phyloP scores from a whole-genome alignment of 164 flowering plant species.

The Macadamia integrifolia region DNA sequence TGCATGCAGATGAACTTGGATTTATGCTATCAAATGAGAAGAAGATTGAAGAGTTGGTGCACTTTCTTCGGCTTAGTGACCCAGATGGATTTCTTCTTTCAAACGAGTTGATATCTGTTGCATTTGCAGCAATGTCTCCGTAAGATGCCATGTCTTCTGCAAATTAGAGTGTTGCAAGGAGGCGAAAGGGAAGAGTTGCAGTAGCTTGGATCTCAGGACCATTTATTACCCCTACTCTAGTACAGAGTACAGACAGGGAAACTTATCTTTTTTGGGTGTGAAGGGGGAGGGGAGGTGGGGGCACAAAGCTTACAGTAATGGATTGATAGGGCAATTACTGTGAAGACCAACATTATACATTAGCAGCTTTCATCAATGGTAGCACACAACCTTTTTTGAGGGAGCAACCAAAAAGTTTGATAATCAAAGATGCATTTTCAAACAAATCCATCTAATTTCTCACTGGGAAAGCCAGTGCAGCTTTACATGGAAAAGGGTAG shows the following conservation, averaged over 20 bases:
- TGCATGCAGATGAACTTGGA: slow-evolving; percentile 36
- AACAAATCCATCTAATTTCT: not conserved
- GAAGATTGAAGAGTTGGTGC: slow-evolving; percentile 19
- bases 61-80: slow-evolving; percentile 69
- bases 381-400: no score
- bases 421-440: not conserved
- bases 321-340: no score
- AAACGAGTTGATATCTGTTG: slow-evolving; percentile 81
- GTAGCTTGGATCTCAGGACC: no score
- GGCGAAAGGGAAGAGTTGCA: no score
- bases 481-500: not conserved
- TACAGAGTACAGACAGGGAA: no score
- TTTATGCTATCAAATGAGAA: slow-evolving; percentile 21
- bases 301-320: no score
- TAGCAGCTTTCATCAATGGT: no score
- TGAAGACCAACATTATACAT: no score
- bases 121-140: slow-evolving; percentile 61
- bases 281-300: no score
- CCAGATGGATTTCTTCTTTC: slow-evolving; percentile 95
- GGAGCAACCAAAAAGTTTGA: not conserved
- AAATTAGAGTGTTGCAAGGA: no score
- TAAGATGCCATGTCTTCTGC: slow-evolving; percentile 13
- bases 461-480: not conserved
- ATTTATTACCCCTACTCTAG: no score
- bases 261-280: no score